These are phyloP conservation scores for Sphaerulina musiva DNA, from an alignment of 2,329 filamentous ascomycete genomes.

Conservation along the genomic window DNA sequence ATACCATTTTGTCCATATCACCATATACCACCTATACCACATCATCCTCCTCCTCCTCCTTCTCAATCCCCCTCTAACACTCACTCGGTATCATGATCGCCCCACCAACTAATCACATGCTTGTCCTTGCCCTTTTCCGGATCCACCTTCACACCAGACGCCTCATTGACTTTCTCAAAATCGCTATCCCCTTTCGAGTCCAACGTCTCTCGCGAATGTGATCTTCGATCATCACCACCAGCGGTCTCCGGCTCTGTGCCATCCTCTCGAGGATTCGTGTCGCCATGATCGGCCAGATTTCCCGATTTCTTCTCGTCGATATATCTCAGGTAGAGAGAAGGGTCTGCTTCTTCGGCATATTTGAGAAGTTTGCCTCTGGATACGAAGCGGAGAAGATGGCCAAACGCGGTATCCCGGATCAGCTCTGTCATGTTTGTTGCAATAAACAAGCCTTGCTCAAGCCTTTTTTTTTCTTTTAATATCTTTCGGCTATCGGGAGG, in stretches of 20 bases:
- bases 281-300: constrained; percentile 43
- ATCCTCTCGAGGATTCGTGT: constrained; percentile 34
- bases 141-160: constrained; percentile 42
- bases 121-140: constrained; percentile 48
- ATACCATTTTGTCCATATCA: not conserved
- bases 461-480: not conserved
- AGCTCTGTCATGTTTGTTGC: constrained; percentile 29
- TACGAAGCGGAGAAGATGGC: constrained; percentile 42
- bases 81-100: constrained; percentile 39
- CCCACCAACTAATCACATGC: constrained; percentile 48
- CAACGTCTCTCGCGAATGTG: constrained; percentile 17
- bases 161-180: constrained; percentile 30
- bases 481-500: too few species aligned
- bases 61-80: not conserved
- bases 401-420: constrained; percentile 43
- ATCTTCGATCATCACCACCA: not conserved
- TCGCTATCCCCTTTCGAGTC: constrained; percentile 4
- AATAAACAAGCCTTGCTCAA: not conserved
- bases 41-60: too few species aligned
- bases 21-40: not conserved
- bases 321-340: constrained; percentile 45
- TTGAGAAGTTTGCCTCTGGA: constrained; percentile 39
- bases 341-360: constrained; percentile 46
- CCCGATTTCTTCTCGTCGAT: constrained; percentile 46
- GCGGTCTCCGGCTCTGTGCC: constrained; percentile 21